These are phyloP conservation scores for Psilocybe sp. DNA, from an alignment of 768 basidiomycete species.

Conservation along the genomic window DNA sequence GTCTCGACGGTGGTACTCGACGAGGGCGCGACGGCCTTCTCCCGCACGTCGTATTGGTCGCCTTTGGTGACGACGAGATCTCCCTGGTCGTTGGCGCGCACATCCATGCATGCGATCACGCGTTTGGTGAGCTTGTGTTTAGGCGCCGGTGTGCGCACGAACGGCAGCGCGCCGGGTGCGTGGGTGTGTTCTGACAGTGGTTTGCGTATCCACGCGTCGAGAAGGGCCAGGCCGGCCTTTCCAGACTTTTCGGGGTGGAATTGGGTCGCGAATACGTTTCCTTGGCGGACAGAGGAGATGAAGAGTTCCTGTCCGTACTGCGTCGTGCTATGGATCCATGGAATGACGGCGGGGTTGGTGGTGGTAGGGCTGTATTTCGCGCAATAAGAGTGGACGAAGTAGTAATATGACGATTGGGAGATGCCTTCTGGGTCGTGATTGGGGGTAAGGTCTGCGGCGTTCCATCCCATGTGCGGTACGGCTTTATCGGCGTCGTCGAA, in stretches of 20 bases:
- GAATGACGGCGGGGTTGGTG: conserved; percentile 48
- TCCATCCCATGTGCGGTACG: conserved; percentile 99
- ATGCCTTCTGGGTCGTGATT: conserved; percentile 41
- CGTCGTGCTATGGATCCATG: conserved; percentile 84
- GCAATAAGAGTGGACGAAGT: conserved; percentile 96
- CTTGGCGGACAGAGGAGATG: conserved; percentile 77
- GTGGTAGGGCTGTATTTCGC: conserved; percentile 65
- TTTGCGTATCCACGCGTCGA: conserved; percentile 76
- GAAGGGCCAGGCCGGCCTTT: conserved; percentile 73
- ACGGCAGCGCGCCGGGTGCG: conserved; percentile 28
- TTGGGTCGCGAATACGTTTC: conserved; percentile 89
- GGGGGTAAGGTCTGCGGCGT: conserved; percentile 62
- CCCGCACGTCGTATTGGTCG: conserved; percentile 97
- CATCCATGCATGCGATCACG: conserved; percentile 96
- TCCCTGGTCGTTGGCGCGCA: conserved; percentile 91
- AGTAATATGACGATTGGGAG: conserved; percentile 68
- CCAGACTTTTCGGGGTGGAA: conserved; percentile 99
- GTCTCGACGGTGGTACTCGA: conserved; percentile 32
- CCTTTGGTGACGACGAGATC: conserved; percentile 99
- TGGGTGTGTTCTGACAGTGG: conserved; percentile 39
- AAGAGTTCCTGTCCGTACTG: conserved; percentile 95
- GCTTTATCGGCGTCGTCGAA: conserved; percentile 76
- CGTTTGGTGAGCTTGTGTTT: conserved; percentile 84
- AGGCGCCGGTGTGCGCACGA: conserved; percentile 37
- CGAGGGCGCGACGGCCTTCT: conserved; percentile 42